Conservation (phyloP, 768 basidiomycete species). For the Leucocoprinus birnbaumii region DNA sequence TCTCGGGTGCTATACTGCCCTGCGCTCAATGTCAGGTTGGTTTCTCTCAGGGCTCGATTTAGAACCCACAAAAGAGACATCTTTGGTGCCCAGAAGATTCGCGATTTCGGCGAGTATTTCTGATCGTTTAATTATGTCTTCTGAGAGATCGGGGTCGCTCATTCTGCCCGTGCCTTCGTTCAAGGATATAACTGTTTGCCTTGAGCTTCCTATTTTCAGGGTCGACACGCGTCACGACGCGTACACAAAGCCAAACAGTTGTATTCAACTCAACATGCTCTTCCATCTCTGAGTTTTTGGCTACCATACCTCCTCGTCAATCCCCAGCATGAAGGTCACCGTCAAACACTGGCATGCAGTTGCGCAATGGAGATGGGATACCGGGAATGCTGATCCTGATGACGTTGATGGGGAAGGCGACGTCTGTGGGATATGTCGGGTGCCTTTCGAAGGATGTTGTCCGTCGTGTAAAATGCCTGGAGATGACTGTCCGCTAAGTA, state of each 20-base stretch:
- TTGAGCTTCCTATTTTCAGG: too few species aligned
- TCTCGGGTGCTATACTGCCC: constrained; percentile 35
- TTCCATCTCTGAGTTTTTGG: too few species aligned
- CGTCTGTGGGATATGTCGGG: constrained; percentile 85
- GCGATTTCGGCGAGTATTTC: constrained; percentile 23
- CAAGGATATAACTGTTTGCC: too few species aligned
- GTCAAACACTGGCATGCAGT: constrained; percentile 88
- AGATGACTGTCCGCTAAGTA: constrained; percentile 50
- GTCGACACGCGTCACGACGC: constrained; percentile 18
- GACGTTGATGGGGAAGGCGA: constrained; percentile 52
- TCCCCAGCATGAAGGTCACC: constrained; percentile 64
- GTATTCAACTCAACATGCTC: not conserved
- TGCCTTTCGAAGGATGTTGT: constrained; percentile 92
- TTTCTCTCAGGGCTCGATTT: not conserved
- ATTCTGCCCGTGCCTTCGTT: too few species aligned
- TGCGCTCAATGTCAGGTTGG: not conserved
- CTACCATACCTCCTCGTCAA: not conserved
- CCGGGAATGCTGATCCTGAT: constrained; percentile 32
- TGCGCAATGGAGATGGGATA: constrained; percentile 88
- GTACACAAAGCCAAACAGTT: constrained; percentile 26
- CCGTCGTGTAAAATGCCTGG: constrained; percentile 96
- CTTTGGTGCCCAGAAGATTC: constrained; percentile 29
- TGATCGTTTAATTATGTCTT: constrained; percentile 12
- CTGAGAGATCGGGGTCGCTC: too few species aligned
- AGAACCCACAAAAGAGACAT: constrained; percentile 33